Evolutionary conservation across 768 basidiomycete genomes (phyloP), one percentile per base, ranked within the genome.

Genomic region (Lactarius quietus): DNA sequence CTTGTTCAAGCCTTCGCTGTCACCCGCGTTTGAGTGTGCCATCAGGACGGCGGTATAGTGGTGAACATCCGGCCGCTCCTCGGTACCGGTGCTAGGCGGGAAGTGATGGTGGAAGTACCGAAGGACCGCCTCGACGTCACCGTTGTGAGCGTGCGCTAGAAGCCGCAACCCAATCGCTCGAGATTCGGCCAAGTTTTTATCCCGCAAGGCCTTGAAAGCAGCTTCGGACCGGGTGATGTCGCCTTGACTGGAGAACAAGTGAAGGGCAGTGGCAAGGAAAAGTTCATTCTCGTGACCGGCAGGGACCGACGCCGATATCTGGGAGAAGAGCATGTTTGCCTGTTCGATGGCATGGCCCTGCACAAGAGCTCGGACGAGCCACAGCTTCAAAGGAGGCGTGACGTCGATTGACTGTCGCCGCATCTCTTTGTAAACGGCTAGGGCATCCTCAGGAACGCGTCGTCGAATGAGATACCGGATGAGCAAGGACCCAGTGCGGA

Each of bases 31-130:
- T 3, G 83, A 79, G 65, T 84, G 78, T 9, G 86, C 86, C 64
- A 80, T 78, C 20, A 91, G 77, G 69, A 89, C 76, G 45, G 81
- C 76, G 18, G 82, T 80, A 71, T 83, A 91, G 67, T 89, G 86
- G 51, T 75, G 58, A 18, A 82, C 69, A 35, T 73, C 75, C 31
- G 87, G 87, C 5, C 72, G 71, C 39, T 76, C 76, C 2, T 59
- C 69, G 29, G 74, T 72, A 23, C 69, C 52, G 15, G 78, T 78
- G 28, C 73, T 64, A 0, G 26, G 39, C 6, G 69, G 83, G 69
- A 86, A 91, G 66, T 82, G 81, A 48, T 81, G 66, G 65, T 83
- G 71, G 74, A 92, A 93, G 33, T 84, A 72, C 51, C 76, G 73
- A 10, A 80, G 74, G 28, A 83, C 82, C 41, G 75, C 74, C 23